Percentiles rank a stretch among this genome's conserved stretches.
Evolutionary conservation across 805 yeast genomes (phyloP).

Genomic region (Suhomyces sp.): DNA sequence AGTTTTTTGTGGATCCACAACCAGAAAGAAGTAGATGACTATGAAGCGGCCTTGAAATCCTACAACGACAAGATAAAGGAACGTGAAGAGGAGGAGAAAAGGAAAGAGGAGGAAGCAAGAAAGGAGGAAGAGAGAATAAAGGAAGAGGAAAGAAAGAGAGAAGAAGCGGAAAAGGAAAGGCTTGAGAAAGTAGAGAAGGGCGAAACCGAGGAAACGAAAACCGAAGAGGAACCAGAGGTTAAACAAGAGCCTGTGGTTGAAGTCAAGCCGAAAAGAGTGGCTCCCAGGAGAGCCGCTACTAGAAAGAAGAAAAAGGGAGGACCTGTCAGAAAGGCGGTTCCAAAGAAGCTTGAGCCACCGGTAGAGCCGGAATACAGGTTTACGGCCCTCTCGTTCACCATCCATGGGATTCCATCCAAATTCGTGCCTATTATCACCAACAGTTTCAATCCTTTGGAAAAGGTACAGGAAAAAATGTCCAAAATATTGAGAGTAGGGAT

Average conservation of each 20-base stretch:
- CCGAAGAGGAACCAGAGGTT: background rate
- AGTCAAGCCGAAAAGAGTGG: constrained; percentile 6
- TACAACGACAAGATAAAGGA: constrained; percentile 28
- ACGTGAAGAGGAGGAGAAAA: constrained; percentile 21
- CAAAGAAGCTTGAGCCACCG: constrained; percentile 29
- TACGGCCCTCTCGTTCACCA: constrained; percentile 64
- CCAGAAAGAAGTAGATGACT: constrained; percentile 45
- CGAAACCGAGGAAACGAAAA: constrained; percentile 8
- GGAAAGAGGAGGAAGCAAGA: constrained; percentile 22
- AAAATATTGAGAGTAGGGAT: constrained; percentile 57
- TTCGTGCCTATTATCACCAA: constrained; percentile 62
- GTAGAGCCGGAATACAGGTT: constrained; percentile 44
- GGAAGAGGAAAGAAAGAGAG: constrained; percentile 19
- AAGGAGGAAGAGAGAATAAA: constrained; percentile 23
- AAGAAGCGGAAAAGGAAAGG: constrained; percentile 16
- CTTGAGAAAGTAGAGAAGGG: constrained; percentile 12
- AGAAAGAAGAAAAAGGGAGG: constrained; percentile 11
- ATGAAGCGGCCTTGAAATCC: constrained; percentile 33
- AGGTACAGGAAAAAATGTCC: constrained; percentile 62
- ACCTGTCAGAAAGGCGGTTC: constrained; percentile 12
- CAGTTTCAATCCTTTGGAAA: constrained; percentile 57
- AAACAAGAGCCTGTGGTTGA: background rate
- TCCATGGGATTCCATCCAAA: constrained; percentile 64
- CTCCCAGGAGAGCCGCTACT: constrained; percentile 6
- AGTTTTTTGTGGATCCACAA: constrained; percentile 54